Evolutionary conservation across 192 early-diverging fungal species (phyloP).

Genomic region (Entomortierella beljakovae): DNA sequence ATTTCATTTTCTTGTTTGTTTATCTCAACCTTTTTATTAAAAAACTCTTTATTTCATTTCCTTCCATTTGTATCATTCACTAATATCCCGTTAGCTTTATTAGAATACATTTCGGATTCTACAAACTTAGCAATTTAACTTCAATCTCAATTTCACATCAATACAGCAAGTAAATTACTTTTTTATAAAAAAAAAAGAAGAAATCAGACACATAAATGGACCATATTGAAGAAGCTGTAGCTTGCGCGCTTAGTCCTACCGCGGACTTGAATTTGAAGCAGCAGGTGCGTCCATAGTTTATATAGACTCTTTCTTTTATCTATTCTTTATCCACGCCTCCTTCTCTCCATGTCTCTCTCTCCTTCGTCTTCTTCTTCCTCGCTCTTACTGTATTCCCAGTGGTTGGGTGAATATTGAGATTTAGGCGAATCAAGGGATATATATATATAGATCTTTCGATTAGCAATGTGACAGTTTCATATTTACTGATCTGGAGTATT

Average conservation of each 20-base stretch:
- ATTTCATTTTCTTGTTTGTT: too few species aligned
- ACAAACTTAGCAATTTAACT: neutral
- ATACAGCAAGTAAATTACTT: neutral
- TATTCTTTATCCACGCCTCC: neutral
- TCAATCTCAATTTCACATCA: neutral
- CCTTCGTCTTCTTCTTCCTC: too few species aligned
- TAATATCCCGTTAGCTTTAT: too few species aligned
- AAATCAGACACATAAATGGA: constrained; percentile 53
- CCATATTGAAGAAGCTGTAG: constrained; percentile 85
- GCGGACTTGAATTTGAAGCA: constrained; percentile 73
- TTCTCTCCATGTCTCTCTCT: too few species aligned
- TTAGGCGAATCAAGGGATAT: too few species aligned
- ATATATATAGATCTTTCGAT: too few species aligned
- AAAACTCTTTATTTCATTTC: too few species aligned
- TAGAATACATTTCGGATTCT: too few species aligned
- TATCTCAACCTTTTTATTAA: too few species aligned
- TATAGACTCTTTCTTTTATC: neutral
- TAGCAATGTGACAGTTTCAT: too few species aligned
- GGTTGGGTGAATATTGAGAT: neutral
- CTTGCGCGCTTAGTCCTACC: constrained; percentile 79
- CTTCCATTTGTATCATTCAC: too few species aligned
- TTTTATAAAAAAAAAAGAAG: neutral
- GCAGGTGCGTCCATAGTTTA: constrained; percentile 67
- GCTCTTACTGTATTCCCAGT: neutral
- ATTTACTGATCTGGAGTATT: too few species aligned